These are phyloP conservation scores for Pyrenula massariospora DNA, from an alignment of 495 filamentous ascomycete genomes.

Conservation along the genomic window DNA sequence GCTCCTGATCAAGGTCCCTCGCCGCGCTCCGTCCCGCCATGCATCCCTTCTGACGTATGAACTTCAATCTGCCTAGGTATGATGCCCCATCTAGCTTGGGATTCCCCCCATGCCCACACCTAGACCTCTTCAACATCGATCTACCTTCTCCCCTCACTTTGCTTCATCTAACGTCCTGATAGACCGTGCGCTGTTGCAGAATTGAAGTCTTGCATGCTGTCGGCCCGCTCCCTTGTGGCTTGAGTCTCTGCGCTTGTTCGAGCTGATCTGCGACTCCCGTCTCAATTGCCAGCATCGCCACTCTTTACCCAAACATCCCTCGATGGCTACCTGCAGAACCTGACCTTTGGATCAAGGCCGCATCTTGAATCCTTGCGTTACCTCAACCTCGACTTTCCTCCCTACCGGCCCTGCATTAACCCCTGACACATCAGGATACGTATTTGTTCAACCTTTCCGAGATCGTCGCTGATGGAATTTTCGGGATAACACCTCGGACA, in stretches of 20 bases:
- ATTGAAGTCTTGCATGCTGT: not conserved
- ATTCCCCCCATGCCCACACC: not conserved
- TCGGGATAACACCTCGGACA: not conserved
- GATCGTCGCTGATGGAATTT: not conserved
- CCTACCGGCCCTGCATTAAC: not conserved
- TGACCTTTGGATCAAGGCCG: not conserved
- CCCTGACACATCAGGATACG: not conserved
- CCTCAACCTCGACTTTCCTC: not conserved
- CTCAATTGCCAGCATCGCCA: not conserved
- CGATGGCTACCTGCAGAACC: not conserved
- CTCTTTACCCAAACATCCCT: not conserved
- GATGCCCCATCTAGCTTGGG: too few relatives aligned
- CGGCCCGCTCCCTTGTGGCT: not conserved
- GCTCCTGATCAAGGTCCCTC: not conserved
- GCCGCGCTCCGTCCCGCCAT: not conserved
- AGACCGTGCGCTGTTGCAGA: not conserved
- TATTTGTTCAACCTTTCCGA: not conserved
- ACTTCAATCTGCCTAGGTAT: not conserved
- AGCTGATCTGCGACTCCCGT: not conserved
- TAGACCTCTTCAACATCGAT: not conserved
- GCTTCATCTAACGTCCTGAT: not conserved
- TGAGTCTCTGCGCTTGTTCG: not conserved
- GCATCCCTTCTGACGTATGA: not conserved
- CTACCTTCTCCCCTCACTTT: not conserved
- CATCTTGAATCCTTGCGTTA: not conserved